These are phyloP conservation scores for Neofusicoccum parvum DNA, from an alignment of 2,329 filamentous ascomycete species.

Conservation along the genomic window DNA sequence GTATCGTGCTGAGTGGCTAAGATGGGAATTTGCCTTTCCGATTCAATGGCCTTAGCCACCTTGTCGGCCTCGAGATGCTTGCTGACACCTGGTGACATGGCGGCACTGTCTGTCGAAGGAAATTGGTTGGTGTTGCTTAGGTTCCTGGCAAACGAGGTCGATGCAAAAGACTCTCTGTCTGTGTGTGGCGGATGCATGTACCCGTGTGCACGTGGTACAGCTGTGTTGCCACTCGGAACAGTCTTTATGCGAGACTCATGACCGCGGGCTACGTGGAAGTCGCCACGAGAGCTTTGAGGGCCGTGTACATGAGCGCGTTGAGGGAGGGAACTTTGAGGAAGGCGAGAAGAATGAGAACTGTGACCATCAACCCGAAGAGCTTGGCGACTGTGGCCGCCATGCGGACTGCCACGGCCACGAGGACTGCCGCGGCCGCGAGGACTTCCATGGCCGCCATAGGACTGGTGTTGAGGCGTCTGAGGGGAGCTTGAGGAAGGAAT, in stretches of 20 bases:
- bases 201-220: too few species aligned
- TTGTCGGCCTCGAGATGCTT: background rate
- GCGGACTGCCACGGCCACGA: background rate
- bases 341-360: background rate
- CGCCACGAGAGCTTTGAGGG: too few species aligned
- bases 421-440: background rate
- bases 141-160: too few species aligned
- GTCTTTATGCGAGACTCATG: background rate
- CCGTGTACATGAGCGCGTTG: background rate
- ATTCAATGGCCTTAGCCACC: background rate
- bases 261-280: too few species aligned
- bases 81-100: too few species aligned
- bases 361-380: background rate
- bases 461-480: background rate
- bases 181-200: too few species aligned
- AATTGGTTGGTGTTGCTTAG: too few species aligned
- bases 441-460: background rate
- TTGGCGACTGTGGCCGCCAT: background rate
- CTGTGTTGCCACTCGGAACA: too few species aligned
- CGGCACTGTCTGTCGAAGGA: too few species aligned
- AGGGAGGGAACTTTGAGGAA: too few species aligned
- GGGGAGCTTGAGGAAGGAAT: too few species aligned
- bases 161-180: too few species aligned
- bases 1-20: conserved; percentile 1
- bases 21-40: background rate